Percentiles rank a stretch among this genome's conserved stretches.
phyloP scores from a whole-genome alignment of 2,329 filamentous ascomycete genomes.

The Phaeomoniella chlamydospora region DNA sequence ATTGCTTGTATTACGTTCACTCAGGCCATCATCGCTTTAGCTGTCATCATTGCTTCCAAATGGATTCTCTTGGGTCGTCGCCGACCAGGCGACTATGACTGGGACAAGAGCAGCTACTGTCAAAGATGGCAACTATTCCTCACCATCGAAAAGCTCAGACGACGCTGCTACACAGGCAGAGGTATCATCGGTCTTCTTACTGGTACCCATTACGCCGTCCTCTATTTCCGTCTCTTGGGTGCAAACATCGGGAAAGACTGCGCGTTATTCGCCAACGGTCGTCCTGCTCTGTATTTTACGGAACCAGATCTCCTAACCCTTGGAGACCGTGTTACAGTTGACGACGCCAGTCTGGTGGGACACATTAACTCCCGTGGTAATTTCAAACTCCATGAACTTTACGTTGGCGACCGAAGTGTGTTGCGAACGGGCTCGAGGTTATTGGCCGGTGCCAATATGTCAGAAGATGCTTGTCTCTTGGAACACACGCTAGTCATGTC shows the following conservation, averaged over 20 bases:
- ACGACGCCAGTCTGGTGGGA: conserved; percentile 40
- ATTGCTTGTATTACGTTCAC: conserved; percentile 28
- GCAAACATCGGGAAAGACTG: conserved; percentile 40
- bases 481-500: conserved; percentile 45
- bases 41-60: conserved; percentile 31
- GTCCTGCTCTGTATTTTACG: conserved; percentile 39
- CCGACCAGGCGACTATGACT: conserved; percentile 39
- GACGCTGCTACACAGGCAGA: conserved; percentile 33
- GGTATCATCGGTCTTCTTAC: conserved; percentile 39
- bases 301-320: conserved; percentile 42
- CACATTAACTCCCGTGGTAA: conserved; percentile 44
- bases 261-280: conserved; percentile 39
- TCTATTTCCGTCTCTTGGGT: conserved; percentile 40
- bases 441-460: conserved; percentile 39
- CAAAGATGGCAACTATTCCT: conserved; percentile 44
- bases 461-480: conserved; percentile 35
- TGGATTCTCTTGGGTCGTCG: conserved; percentile 38
- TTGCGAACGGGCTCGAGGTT: conserved; percentile 37
- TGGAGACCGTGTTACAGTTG: conserved; percentile 37
- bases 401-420: conserved; percentile 37
- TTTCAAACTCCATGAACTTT: conserved; percentile 38
- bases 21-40: conserved; percentile 29
- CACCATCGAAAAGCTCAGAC: conserved; percentile 34
- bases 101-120: conserved; percentile 42
- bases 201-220: conserved; percentile 35